Evolutionary conservation across 257 asterid species (phyloP), one percentile per base, ranked within the genome.

Genomic region (Salvia splendens): DNA sequence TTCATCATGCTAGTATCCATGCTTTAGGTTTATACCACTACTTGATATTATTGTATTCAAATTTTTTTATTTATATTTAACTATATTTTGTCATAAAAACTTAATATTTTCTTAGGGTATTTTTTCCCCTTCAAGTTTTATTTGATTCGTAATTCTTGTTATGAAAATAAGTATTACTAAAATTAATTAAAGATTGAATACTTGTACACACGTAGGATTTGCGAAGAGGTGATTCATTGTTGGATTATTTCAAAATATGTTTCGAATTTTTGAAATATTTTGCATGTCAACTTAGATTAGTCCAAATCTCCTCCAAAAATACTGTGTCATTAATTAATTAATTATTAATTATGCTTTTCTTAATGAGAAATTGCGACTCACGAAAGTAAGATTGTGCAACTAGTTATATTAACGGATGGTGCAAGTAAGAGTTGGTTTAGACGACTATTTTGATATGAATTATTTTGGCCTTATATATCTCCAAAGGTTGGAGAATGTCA

Each of bases 401-500:
- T 61, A 42, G 42, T 43, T 40, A 58, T 20, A 14, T 43, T 55
- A 55, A 30, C 52, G 40, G 54, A 8, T 64, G 15, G 33, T 64
- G 56, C 68, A 63, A 46, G 68, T 47, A 64, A 64, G 57, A 64
- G 69, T 64, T 64, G 5, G 15, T 61, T 50, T 15, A 32, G 68
- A 61, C 24, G 54, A 24, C 64, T 20, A 15, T 14, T 65, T 47
- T 48, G 46, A 41, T 38, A 38, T 49, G 24, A 20, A 20, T 14
- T 32, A 41, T 43, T 16, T 53, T 43, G 83, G 70, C 80, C 62
- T 61, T 74, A 35, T 48, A 53, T 62, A n/a, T 16, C 60, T 30
- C 76, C 81, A 75, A 79, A 68, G 61, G 78, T 6, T 55, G 68
- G 43, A 63, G 47, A 33, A 24, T 10, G 11, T 16, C 28, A 24